Conservation (phyloP, 75 land plant genomes). For the Ceratopteris richardii region DNA sequence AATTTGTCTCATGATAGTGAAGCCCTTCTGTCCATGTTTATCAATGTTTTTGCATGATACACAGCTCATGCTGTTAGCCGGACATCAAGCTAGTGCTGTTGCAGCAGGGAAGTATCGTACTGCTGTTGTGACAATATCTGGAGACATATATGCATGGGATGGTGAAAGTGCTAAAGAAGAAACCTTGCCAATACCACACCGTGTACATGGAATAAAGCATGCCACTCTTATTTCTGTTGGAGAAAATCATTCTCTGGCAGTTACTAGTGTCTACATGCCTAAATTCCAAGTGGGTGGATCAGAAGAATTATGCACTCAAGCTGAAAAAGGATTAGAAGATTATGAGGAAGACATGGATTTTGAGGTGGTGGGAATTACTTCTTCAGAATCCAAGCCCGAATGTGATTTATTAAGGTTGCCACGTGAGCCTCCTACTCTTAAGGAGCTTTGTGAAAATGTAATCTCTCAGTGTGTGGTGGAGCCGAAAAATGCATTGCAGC, state of each 20-base stretch:
- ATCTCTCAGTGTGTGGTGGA: slow-evolving; percentile 69
- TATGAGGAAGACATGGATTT: slow-evolving; percentile 40
- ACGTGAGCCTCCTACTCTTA: slow-evolving; percentile 51
- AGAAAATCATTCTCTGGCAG: slow-evolving; percentile 72
- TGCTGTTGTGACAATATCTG: slow-evolving; percentile 62
- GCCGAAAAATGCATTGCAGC: slow-evolving; percentile 73
- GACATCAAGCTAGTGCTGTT: slow-evolving; percentile 52
- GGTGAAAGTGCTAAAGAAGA: slow-evolving; percentile 55
- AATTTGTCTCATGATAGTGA: too few relatives aligned
- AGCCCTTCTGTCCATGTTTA: background rate
- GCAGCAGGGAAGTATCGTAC: slow-evolving; percentile 92
- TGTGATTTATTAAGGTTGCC: background rate
- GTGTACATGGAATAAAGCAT: slow-evolving; percentile 73
- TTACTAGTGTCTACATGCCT: slow-evolving; percentile 72
- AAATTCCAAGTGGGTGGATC: slow-evolving; percentile 24
- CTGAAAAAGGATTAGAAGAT: slow-evolving; percentile 26
- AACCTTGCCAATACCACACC: slow-evolving; percentile 43
- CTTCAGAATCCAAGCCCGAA: background rate
- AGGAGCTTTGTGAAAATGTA: slow-evolving; percentile 79
- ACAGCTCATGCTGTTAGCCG: slow-evolving; percentile 47
- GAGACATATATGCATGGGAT: slow-evolving; percentile 89
- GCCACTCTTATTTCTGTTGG: slow-evolving; percentile 82
- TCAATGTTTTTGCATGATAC: background rate
- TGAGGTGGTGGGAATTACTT: background rate
- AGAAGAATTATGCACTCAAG: slow-evolving; percentile 2